Evolutionary conservation across 148 eudicot genomes (phyloP).

Genomic region (Cornus kousa): DNA sequence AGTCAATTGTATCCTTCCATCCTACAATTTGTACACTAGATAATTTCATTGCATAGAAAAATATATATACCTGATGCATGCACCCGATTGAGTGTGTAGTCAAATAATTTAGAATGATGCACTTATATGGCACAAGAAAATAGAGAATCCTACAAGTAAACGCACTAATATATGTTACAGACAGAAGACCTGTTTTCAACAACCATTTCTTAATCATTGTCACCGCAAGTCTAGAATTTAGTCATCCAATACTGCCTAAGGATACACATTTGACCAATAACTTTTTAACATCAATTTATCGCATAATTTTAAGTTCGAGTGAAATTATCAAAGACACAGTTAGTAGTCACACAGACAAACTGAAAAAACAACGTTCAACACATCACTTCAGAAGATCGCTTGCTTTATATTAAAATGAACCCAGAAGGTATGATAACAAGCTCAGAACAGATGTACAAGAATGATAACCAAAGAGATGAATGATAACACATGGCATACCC

Average conservation of each 20-base stretch:
- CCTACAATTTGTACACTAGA: neutral
- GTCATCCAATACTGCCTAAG: neutral
- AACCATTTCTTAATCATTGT: neutral
- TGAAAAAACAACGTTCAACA: neutral
- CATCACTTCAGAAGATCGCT: neutral
- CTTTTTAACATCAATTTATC: neutral
- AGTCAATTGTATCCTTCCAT: neutral
- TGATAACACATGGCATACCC: slow-evolving; percentile 37
- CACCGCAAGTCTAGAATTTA: neutral
- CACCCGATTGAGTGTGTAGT: neutral
- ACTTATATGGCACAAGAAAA: neutral
- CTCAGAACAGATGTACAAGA: neutral
- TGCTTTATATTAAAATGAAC: neutral
- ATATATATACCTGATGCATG: too few species aligned
- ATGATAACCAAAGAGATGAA: too few species aligned
- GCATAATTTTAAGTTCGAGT: neutral
- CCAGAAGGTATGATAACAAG: neutral
- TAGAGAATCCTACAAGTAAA: neutral
- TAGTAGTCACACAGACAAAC: neutral
- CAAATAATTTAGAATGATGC: neutral
- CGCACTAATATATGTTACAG: too few species aligned
- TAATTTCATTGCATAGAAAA: neutral
- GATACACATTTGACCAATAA: neutral
- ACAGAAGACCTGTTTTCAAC: neutral
- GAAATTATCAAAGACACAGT: neutral